Percentiles rank a stretch among this genome's conserved stretches.
phyloP scores from a whole-genome alignment of 116 monocot genomes.

The Zostera marina region DNA sequence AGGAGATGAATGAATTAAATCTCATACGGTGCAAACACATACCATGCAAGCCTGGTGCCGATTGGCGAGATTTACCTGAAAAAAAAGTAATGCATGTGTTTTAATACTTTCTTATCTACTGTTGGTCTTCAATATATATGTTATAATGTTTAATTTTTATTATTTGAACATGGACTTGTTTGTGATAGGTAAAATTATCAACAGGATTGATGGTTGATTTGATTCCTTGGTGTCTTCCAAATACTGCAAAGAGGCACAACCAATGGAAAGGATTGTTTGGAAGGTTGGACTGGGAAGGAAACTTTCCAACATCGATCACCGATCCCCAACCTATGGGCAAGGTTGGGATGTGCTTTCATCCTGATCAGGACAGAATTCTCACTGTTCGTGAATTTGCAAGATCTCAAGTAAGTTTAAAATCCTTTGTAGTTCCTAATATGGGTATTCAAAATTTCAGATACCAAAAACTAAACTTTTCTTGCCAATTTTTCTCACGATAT shows the following conservation, averaged over 20 bases:
- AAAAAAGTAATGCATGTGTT: conserved; percentile 41
- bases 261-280: conserved; percentile 99
- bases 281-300: conserved; percentile 94
- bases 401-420: conserved; percentile 51
- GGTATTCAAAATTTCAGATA: not conserved
- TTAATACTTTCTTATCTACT: too few species aligned
- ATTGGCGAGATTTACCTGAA: conserved; percentile 92
- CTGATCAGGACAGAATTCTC: conserved; percentile 77
- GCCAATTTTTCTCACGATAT: not conserved
- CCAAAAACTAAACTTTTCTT: too few species aligned
- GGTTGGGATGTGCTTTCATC: conserved; percentile 95
- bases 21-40: conserved; percentile 74
- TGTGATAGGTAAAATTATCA: conserved; percentile 62
- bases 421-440: not conserved
- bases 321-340: conserved; percentile 95
- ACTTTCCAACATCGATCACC: conserved; percentile 92
- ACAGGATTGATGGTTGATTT: conserved; percentile 70
- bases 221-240: conserved; percentile 94
- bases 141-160: not conserved
- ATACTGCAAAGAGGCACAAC: conserved; percentile 94
- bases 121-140: not conserved
- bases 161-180: not conserved
- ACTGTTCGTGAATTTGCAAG: conserved; percentile 90
- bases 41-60: conserved; percentile 73
- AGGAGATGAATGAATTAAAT: conserved; percentile 98